Evolutionary conservation across 495 filamentous ascomycete genomes (phyloP).

Genomic region (Emericellopsis terricola): DNA sequence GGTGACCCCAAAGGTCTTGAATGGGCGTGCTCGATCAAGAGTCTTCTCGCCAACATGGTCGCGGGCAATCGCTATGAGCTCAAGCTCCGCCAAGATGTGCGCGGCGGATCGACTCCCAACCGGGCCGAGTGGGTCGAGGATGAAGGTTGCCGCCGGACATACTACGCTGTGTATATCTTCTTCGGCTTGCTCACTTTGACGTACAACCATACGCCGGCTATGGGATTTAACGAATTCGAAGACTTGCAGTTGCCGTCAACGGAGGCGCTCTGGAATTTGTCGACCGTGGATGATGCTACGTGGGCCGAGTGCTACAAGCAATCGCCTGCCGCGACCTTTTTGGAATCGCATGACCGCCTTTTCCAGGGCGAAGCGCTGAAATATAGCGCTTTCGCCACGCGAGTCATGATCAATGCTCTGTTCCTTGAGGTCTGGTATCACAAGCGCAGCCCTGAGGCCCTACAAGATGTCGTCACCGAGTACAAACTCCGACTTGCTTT

Average conservation of each 20-base stretch:
- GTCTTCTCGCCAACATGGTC: conserved; percentile 94
- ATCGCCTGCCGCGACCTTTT: conserved; percentile 63
- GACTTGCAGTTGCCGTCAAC: conserved; percentile 81
- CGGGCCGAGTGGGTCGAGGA: conserved; percentile 94
- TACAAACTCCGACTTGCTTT: conserved; percentile 93
- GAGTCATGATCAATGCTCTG: conserved; percentile 96
- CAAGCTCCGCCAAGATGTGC: conserved; percentile 76
- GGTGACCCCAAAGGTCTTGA: conserved; percentile 94
- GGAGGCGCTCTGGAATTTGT: conserved; percentile 86
- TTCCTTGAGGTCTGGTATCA: conserved; percentile 98
- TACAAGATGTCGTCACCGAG: conserved; percentile 93
- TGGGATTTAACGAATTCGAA: conserved; percentile 97
- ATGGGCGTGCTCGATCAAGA: conserved; percentile 98
- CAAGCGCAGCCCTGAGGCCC: conserved; percentile 87
- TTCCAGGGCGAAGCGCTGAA: conserved; percentile 83
- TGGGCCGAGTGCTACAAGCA: conserved; percentile 64
- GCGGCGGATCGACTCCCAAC: conserved; percentile 56
- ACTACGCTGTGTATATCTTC: conserved; percentile 99
- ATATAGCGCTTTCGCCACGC: conserved; percentile 94
- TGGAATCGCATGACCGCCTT: conserved; percentile 83
- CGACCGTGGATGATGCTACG: conserved; percentile 54
- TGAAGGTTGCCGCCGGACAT: conserved; percentile 88
- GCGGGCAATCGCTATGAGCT: conserved; percentile 92
- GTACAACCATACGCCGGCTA: conserved; percentile 92
- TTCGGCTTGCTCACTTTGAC: conserved; percentile 90